Evolutionary conservation across 2,329 filamentous ascomycete genomes (phyloP), one percentile per base, ranked within the genome.

Genomic region (Fusarium floridanum): DNA sequence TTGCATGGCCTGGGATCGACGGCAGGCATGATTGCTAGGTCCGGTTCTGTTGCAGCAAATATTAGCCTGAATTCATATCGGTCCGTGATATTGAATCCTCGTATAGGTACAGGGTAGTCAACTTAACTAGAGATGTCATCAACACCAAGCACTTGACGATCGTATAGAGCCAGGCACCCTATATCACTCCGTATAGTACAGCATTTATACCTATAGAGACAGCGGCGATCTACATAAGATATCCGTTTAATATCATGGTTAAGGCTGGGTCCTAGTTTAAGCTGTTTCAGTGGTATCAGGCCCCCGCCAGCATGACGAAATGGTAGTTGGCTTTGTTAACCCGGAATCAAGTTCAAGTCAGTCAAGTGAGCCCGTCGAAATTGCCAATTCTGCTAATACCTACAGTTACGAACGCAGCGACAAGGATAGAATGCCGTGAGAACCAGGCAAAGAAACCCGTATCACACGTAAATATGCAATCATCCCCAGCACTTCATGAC

Each of bases 1-100:
- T 64, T 37, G 61, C 61, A 57, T 64, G 45, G 14, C 59, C 66
- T 55, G 50, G 70, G 66, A 74, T 74, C 72, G 69, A 70, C 65
- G 63, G 24, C 62, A 67, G 59, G 62, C 69, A 74, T 61, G 37
- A 20, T 39, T 36, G 32, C 59, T 60, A n/a, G 56, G 34, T 72
- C 39, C 32, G 37, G 59, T 36, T 12, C 29, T 39, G 16, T 39
- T 34, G 61, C 34, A 36, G 36, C 24, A 36, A 45, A 27, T 39
- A 64, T 64, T 61, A 65, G 72, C 64, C 65, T 69, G 48, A 61
- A 56, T 43, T 48, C 48, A 34, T 41, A 3, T 41, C 62, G 22
- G 45, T 50, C 29, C 22, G 22, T 11, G 17, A 43, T 32, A 59
- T 24, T n/a, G 41, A 53, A 43, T 45, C 37, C 59, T 60, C 59